A percentile compares a stretch with the other conserved stretches of the same genome.
These are phyloP conservation scores for Warburgia ugandensis DNA, from an alignment of 164 flowering plant species.

Conservation along the genomic window DNA sequence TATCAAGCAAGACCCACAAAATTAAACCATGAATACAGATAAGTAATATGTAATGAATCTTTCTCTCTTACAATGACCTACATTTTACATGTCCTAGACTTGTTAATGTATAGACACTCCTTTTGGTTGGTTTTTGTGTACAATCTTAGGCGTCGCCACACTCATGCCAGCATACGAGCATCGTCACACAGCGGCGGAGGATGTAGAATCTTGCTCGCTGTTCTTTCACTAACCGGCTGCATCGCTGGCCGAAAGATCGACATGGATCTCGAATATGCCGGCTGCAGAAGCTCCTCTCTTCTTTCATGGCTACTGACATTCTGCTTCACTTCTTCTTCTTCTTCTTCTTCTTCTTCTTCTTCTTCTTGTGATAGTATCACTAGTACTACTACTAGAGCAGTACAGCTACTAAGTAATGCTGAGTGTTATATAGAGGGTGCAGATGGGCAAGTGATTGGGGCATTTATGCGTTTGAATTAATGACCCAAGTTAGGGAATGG, in stretches of 20 bases:
- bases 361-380: too few species aligned
- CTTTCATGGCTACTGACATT: slow-evolving; percentile 6
- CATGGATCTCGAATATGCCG: slow-evolving; percentile 26
- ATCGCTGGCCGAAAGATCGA: slow-evolving; percentile 45
- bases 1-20: neutral
- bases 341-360: too few species aligned
- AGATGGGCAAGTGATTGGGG: too few species aligned
- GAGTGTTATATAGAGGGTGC: too few species aligned
- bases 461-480: too few species aligned
- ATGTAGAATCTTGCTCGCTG: slow-evolving; percentile 72
- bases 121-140: too few species aligned
- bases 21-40: neutral
- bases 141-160: slow-evolving; percentile 24
- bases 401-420: too few species aligned
- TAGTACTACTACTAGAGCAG: too few species aligned
- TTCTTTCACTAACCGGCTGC: too few species aligned
- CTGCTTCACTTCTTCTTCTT: too few species aligned
- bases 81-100: neutral
- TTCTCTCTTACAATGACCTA: neutral
- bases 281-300: slow-evolving; percentile 8
- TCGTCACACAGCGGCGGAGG: slow-evolving; percentile 61
- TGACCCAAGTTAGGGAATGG: too few species aligned
- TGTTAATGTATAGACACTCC: neutral
- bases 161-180: slow-evolving; percentile 69
- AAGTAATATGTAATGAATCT: neutral